Percentiles rank a stretch among this genome's conserved stretches.
phyloP scores from a whole-genome alignment of 164 flowering plant genomes.

The Pachysandra terminalis region DNA sequence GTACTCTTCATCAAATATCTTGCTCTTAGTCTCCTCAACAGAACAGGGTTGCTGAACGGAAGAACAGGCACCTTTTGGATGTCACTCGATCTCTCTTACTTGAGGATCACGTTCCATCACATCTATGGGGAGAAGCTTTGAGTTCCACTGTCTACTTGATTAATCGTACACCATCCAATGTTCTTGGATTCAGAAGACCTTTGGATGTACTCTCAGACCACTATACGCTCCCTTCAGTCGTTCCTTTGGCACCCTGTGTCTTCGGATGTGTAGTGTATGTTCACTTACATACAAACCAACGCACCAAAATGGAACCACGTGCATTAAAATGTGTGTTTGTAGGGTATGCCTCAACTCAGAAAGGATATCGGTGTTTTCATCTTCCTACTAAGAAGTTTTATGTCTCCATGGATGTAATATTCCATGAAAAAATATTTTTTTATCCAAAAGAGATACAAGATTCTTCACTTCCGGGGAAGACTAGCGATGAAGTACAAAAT shows the following conservation, averaged over 20 bases:
- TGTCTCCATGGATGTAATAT: constrained; percentile 8
- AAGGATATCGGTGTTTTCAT: constrained; percentile 9
- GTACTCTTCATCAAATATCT: constrained; percentile 4
- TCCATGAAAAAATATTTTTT: constrained; percentile 1
- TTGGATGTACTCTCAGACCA: constrained; percentile 6
- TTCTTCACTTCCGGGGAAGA: constrained; percentile 7
- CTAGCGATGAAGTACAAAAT: constrained; percentile 2
- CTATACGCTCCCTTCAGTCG: not conserved
- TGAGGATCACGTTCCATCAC: constrained; percentile 1
- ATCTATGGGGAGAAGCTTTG: constrained; percentile 7
- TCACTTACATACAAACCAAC: not conserved
- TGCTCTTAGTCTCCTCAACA: constrained; percentile 1
- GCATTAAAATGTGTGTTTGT: constrained; percentile 10
- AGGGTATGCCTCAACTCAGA: constrained; percentile 3
- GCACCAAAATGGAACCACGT: not conserved
- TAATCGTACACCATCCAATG: not conserved
- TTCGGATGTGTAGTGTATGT: constrained; percentile 5
- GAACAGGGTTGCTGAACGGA: not conserved
- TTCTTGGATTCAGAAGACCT: not conserved
- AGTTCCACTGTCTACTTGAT: not conserved
- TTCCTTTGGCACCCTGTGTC: not conserved
- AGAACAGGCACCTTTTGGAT: constrained; percentile 5
- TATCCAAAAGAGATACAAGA: not conserved
- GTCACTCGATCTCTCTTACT: constrained; percentile 10
- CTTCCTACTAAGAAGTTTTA: constrained; percentile 1